Percentiles rank a stretch among this genome's conserved stretches.
Conservation (phyloP, 192 early-diverging fungal species). For the Podila clonocystis region DNA sequence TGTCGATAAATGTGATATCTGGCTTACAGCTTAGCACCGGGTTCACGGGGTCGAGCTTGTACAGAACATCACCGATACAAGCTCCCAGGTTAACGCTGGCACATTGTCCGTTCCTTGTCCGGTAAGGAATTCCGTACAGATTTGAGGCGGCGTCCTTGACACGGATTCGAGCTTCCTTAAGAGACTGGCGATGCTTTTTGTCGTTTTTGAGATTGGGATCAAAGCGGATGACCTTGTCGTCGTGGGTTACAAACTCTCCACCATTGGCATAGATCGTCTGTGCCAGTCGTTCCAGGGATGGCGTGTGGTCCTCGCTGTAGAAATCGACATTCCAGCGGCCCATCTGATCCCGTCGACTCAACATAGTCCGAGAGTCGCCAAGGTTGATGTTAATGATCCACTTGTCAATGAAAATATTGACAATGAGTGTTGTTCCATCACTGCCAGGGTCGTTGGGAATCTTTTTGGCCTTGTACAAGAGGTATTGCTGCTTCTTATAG, state of each 20-base stretch:
- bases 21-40: conserved; percentile 60
- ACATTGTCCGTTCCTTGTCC: conserved; percentile 35
- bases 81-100: conserved; percentile 64
- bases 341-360: conserved; percentile 34
- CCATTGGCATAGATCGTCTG: conserved; percentile 64
- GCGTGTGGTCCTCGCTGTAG: conserved; percentile 66
- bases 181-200: conserved; percentile 56
- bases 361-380: conserved; percentile 65
- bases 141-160: conserved; percentile 51
- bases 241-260: conserved; percentile 66
- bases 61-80: conserved; percentile 66
- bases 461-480: conserved; percentile 36
- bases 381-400: conserved; percentile 67
- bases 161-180: conserved; percentile 66
- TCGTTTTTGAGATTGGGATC: conserved; percentile 57
- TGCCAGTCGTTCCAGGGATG: conserved; percentile 64
- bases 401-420: conserved; percentile 62
- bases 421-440: conserved; percentile 64
- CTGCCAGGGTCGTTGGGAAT: conserved; percentile 52
- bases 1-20: conserved; percentile 62
- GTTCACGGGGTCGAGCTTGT: conserved; percentile 59
- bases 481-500: conserved; percentile 60
- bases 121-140: conserved; percentile 48
- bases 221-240: conserved; percentile 64
- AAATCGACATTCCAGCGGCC: conserved; percentile 64